Evolutionary conservation across 768 basidiomycete genomes (phyloP), one percentile per base, ranked within the genome.

Genomic region (Tephrocybe sp.): DNA sequence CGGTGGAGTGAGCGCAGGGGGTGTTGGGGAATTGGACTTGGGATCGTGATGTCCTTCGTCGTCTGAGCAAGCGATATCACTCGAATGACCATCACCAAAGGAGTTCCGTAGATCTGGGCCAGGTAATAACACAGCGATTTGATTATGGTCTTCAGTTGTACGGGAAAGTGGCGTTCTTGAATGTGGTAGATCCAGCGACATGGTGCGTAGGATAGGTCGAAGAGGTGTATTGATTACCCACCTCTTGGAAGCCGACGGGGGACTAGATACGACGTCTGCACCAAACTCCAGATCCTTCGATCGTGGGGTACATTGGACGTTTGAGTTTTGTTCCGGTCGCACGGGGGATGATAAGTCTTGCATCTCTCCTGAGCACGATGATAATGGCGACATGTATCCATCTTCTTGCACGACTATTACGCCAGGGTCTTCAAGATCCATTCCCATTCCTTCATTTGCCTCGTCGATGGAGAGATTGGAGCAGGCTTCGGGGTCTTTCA

Each of bases 301-400:
- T 49, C 48, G 12, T 34, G 53, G 42, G 10, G 48, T 47, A 30
- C 54, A 50, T 37, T 52, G 60, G 29, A 31, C 54, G 33, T 45
- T 30, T 12, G 58, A 51, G 13, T 54, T 50, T 16, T 50, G 55
- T 21, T 50, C 50, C 13, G 62, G 69, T 25, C 69, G 70, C 33
- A 71, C 52, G 19, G 88, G 87, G 10, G 88, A 89, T 40, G 86
- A 88, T 23, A 90, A 58, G 8, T 83, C 82, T 50, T 86, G 80
- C 21, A 75, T 75, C 30, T 83, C 83, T 53, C 71, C 71, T 42
- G 74, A 75, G 55, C 74, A 70, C 19, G 80, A 80, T 40, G 77
- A 68, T 8, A 78, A 68, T 13, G 88, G 88, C n/a, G 89, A 89
- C 45, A 87, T 73, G 65, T 91, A 92, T 13, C 90, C 89, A 52